These are phyloP conservation scores for Coniochaeta ligniaria DNA, from an alignment of 2,329 filamentous ascomycete genomes.

Conservation along the genomic window DNA sequence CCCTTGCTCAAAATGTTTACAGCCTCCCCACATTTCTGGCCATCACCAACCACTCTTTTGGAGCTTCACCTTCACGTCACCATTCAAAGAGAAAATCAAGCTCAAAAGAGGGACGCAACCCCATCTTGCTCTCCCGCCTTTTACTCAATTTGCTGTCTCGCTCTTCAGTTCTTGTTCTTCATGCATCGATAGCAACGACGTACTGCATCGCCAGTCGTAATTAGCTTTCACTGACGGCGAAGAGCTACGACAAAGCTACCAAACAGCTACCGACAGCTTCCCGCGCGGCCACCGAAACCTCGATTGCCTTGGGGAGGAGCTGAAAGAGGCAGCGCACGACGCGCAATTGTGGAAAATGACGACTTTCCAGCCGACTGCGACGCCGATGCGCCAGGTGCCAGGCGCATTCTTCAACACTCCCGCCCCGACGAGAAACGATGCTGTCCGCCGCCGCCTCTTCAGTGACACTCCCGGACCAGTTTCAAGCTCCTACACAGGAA, in stretches of 20 bases:
- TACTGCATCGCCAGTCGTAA: neutral
- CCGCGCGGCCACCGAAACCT: neutral
- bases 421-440: slow-evolving; percentile 46
- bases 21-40: neutral
- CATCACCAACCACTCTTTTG: slow-evolving; percentile 1
- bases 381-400: slow-evolving; percentile 65
- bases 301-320: neutral
- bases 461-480: slow-evolving; percentile 12
- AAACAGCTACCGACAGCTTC: neutral
- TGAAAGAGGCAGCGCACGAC: neutral
- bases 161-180: neutral
- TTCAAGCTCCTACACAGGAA: slow-evolving; percentile 2
- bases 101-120: neutral
- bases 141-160: neutral
- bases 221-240: neutral
- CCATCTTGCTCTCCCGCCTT: neutral
- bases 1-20: slow-evolving; percentile 10
- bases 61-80: slow-evolving; percentile 2
- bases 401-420: slow-evolving; percentile 74
- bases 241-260: neutral
- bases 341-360: neutral
- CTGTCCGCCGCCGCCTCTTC: slow-evolving; percentile 47
- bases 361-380: slow-evolving; percentile 29
- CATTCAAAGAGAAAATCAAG: neutral
- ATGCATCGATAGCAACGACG: neutral